Percentiles rank a stretch among this genome's conserved stretches.
Evolutionary conservation across 371 early-diverging fungal species (phyloP).

Genomic region (Rhizopus arrhizus): DNA sequence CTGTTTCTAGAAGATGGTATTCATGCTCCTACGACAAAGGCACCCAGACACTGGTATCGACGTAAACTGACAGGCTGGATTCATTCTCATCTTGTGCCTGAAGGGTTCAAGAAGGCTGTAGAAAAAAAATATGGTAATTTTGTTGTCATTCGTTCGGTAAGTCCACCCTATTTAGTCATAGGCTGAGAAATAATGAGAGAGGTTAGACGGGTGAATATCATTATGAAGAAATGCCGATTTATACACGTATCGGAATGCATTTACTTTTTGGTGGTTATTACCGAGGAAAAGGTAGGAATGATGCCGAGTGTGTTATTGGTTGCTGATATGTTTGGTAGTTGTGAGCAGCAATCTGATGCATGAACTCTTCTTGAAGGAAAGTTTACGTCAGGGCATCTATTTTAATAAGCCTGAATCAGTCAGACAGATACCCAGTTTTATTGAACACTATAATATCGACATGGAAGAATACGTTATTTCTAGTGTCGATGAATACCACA

Average conservation of each 20-base stretch:
- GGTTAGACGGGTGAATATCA: slow-evolving; percentile 42
- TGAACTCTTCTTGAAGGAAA: slow-evolving; percentile 52
- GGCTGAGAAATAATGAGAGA: no score
- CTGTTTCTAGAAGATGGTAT: slow-evolving; percentile 27
- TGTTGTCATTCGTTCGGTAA: slow-evolving; percentile 49
- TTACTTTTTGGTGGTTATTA: slow-evolving; percentile 48
- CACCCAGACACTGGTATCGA: slow-evolving; percentile 32
- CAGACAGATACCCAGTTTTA: slow-evolving; percentile 64
- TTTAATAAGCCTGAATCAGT: slow-evolving; percentile 67
- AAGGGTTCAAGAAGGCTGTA: slow-evolving; percentile 36
- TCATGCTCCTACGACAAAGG: slow-evolving; percentile 28
- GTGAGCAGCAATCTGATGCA: slow-evolving; percentile 52
- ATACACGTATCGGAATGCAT: slow-evolving; percentile 60
- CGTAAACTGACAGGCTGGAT: slow-evolving; percentile 35
- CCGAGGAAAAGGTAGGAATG: slow-evolving; percentile 33
- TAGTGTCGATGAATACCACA: slow-evolving; percentile 49
- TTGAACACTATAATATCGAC: slow-evolving; percentile 61
- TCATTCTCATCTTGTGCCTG: slow-evolving; percentile 32
- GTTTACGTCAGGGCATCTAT: slow-evolving; percentile 65
- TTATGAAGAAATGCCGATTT: slow-evolving; percentile 61
- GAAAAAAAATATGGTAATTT: slow-evolving; percentile 53
- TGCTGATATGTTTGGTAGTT: slow-evolving; percentile 24
- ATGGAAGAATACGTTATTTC: slow-evolving; percentile 50
- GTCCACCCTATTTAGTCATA: not conserved
- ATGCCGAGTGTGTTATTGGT: no score